Percentiles rank a stretch among this genome's conserved stretches.
phyloP scores from a whole-genome alignment of 768 basidiomycete species.

The Kwoniella sp. region DNA sequence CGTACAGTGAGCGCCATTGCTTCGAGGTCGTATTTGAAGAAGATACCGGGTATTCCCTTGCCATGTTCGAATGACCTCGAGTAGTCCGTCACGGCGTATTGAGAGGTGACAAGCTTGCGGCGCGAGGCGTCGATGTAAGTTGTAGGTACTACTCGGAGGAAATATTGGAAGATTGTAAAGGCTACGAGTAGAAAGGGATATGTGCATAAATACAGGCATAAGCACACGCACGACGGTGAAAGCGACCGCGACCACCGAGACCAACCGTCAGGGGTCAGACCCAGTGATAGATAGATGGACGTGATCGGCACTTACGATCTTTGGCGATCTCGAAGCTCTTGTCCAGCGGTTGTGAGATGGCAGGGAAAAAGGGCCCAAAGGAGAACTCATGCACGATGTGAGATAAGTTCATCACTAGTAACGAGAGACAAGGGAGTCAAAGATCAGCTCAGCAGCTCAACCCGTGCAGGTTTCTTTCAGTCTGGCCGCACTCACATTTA shows the following conservation, averaged over 20 bases:
- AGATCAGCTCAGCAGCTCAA: conserved; percentile 3
- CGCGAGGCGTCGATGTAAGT: conserved; percentile 65
- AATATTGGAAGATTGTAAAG: conserved; percentile 91
- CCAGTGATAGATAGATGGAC: too few species aligned
- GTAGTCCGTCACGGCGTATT: conserved; percentile 95
- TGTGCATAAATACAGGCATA: neutral
- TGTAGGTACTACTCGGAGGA: conserved; percentile 91
- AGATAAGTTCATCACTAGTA: conserved; percentile 87
- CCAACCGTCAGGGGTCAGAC: too few species aligned
- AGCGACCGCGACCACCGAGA: neutral
- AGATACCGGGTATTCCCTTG: conserved; percentile 82
- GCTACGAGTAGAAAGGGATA: conserved; percentile 58
- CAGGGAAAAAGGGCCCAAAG: conserved; percentile 93
- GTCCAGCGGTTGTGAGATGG: conserved; percentile 91
- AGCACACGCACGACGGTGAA: neutral
- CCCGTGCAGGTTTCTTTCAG: neutral
- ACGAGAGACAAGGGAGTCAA: neutral
- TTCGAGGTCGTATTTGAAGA: conserved; percentile 97
- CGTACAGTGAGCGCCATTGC: conserved; percentile 81
- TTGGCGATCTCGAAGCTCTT: conserved; percentile 76
- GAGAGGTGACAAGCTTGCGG: conserved; percentile 61
- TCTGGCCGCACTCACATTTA: conserved; percentile 63
- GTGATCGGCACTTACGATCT: conserved; percentile 63
- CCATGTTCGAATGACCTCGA: conserved; percentile 73
- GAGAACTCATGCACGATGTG: conserved; percentile 97